Base-by-base conservation (phyloP, 352 stramenopile genomes). In the Elongisporangium senticosum region DNA sequence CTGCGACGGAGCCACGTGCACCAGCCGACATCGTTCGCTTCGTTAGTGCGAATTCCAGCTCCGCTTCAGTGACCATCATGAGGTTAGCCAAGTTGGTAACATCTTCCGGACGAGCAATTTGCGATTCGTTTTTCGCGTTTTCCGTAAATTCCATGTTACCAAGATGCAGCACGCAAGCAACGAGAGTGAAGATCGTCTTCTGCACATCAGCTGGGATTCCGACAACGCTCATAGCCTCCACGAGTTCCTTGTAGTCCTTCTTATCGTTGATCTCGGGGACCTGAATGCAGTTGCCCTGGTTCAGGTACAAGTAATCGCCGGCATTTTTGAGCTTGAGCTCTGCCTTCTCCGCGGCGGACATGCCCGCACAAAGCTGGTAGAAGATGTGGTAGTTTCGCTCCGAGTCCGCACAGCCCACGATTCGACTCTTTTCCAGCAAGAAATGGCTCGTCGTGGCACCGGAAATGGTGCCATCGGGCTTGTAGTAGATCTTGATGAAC, bases 341-440 rank as follows among this genome's bases (percentile, higher is more conserved):
- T n/a, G 71, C 79, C 64, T 92, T 91, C 6, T 93, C 77, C 2
- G 78, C 77, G 1, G 75, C 53, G 0, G 79, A 55, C 65, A 95
- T 75, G 39, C 89, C 94, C 0, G 87, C 83, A 63, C 96, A 95
- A 15, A 99, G 68, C 71, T 99, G 90, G 73, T 99, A 99, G 68
- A 99, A 99, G 39, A 99, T 96, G 73, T 99, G 97, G 79, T 98
- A 99, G 72, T 99, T 99, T 19, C 97, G 80, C 76, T 99, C 97
- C 3, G 90, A 73, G 17, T 95, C 69, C 4, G 81, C 85, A 71
- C 97, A 97, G 22, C 87, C 85, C 1, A 98, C 87, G 23, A 99
- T 95, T 17, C 97, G 93, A 58, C 96, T 97, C 74, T 99, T 99
- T 70, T 99, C 97, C 13, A 99, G 77, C 49, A 99, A 79, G 67